These are phyloP conservation scores for Pseudomicrostroma phylloplanum DNA, from an alignment of 1,284 basidiomycete genomes.

Conservation along the genomic window DNA sequence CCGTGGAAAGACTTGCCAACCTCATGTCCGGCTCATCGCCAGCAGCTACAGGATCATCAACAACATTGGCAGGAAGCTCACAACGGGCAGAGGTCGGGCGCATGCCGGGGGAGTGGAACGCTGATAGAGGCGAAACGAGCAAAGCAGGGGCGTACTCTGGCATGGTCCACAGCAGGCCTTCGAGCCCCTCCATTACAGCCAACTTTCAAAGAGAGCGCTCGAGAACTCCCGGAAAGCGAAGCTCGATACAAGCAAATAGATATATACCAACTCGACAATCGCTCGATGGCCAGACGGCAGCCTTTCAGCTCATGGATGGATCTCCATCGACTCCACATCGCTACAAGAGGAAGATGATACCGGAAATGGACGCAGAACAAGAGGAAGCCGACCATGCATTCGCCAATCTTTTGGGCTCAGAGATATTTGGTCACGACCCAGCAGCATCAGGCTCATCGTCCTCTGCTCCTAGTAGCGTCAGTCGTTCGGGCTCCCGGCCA, in stretches of 20 bases:
- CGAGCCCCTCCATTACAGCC: too few relatives aligned
- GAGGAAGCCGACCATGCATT: conserved; percentile 58
- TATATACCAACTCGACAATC: conserved; percentile 58
- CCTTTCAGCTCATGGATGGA: conserved; percentile 54
- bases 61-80: conserved; percentile 19
- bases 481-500: neutral
- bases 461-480: conserved; percentile 2
- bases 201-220: neutral
- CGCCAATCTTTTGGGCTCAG: conserved; percentile 55
- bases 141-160: neutral
- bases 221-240: neutral
- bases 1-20: neutral
- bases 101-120: conserved; percentile 20
- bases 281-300: conserved; percentile 54
- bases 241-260: conserved; percentile 32
- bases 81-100: conserved; percentile 19
- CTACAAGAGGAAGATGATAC: conserved; percentile 35
- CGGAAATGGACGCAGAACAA: conserved; percentile 42
- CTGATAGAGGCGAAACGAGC: conserved; percentile 15
- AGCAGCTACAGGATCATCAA: conserved; percentile 15
- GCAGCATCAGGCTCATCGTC: conserved; percentile 6
- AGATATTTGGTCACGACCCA: conserved; percentile 53
- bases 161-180: too few relatives aligned
- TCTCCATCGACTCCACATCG: conserved; percentile 39
- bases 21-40: neutral